Base-by-base conservation (phyloP, 148 eudicot species). In the Persicaria maculosa region DNA sequence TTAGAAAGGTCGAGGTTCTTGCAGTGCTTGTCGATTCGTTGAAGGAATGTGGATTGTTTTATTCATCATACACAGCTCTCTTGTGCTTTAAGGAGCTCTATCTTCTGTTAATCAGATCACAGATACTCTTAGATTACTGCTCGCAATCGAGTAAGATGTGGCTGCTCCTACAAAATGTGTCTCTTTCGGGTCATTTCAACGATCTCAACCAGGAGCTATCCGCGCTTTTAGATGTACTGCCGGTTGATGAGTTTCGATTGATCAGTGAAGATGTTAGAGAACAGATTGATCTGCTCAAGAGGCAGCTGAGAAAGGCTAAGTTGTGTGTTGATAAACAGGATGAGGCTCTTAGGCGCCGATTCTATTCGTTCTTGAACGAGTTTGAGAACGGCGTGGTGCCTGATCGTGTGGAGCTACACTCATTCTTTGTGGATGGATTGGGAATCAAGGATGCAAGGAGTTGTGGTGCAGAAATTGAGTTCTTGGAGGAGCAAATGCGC, bases 51-150 rank as follows among this genome's bases (percentile, higher is more conserved):
- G 73, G 61, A 73, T 58, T 78, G 61, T 64, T 68, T 20, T 65
- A 65, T 40, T 72, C 76, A 43, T 84, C 84, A 2, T 78, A 80
- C 22, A 87, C 98, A 4, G 81, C 82, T 16, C 61, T 77, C 9
- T 74, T 93, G 16, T 93, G 98, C 83, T 86, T 91, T 17, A 88
- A 87, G 71, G 98, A 93, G 87, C 78, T 93, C 74, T 90, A 93
- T 81, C 73, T 93, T 45, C 57, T 90, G 79, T 79, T 93, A 58
- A 82, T 85, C 81, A 83, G 97, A 72, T 91, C 89, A 22, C 90
- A 91, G 79, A 84, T 93, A 44, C 68, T 93, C 73, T 82, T 93
- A 9, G 93, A 92, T 76, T 91, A 88, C 74, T 87, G 92, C 71
- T 72, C 72, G 4, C 82, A 80, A 1, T 89, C 93, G 59, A 86